These are phyloP conservation scores for Aspergillus sp. DNA, from an alignment of 2,329 filamentous ascomycete species.

Conservation along the genomic window DNA sequence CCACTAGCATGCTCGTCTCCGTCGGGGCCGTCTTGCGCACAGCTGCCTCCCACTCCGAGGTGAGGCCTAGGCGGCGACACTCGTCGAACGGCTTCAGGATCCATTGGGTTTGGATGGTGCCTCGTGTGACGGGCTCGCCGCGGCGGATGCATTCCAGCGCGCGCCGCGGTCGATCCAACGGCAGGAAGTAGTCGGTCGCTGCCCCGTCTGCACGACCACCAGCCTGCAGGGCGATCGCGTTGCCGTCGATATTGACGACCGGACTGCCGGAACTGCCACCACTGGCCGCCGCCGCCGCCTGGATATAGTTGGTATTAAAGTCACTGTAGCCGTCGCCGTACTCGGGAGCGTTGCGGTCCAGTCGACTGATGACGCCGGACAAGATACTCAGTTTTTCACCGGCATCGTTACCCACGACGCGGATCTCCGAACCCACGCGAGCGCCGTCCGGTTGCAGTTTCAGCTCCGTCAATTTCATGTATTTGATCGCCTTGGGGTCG, in stretches of 20 bases:
- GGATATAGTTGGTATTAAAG: conserved; percentile 96
- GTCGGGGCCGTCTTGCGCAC: conserved; percentile 81
- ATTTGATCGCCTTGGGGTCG: conserved; percentile 93
- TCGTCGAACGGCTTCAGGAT: conserved; percentile 97
- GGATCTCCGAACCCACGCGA: conserved; percentile 84
- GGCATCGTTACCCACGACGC: conserved; percentile 97
- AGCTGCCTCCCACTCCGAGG: conserved; percentile 79
- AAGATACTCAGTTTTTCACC: conserved; percentile 98
- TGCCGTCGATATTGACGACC: conserved; percentile 92
- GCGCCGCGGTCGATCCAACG: conserved; percentile 83
- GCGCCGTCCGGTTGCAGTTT: conserved; percentile 82
- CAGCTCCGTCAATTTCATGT: conserved; percentile 85
- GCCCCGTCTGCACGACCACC: conserved; percentile 92
- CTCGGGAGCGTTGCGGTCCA: conserved; percentile 95
- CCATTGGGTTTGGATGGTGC: conserved; percentile 98
- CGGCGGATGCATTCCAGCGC: conserved; percentile 83
- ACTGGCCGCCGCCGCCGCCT: conserved; percentile 93
- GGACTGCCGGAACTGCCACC: conserved; percentile 98
- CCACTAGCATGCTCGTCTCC: conserved; percentile 95
- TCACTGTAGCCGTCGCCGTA: conserved; percentile 98
- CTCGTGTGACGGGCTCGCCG: conserved; percentile 73
- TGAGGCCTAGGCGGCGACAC: conserved; percentile 83
- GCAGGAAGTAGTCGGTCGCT: conserved; percentile 96
- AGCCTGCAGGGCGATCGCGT: conserved; percentile 88
- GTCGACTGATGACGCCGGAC: conserved; percentile 91